Percentiles rank a stretch among this genome's conserved stretches.
These are phyloP conservation scores for Nicotiana obtusifolia DNA, from an alignment of 257 asterid genomes.

Conservation along the genomic window DNA sequence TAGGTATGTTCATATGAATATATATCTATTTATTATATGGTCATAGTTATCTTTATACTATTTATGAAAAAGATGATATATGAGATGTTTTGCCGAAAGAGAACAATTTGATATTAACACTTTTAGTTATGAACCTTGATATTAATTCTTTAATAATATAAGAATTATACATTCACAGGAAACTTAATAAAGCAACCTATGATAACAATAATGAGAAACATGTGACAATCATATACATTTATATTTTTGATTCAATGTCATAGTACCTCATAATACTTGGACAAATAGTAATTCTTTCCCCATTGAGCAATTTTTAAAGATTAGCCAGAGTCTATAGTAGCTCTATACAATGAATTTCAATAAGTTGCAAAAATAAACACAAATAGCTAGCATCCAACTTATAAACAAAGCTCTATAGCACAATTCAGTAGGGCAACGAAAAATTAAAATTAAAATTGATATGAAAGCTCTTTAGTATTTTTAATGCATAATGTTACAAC, in stretches of 20 bases:
- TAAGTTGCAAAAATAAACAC: not conserved
- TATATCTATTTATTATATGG: no score
- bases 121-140: not conserved
- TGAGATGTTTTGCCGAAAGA: not conserved
- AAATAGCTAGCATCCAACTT: not conserved
- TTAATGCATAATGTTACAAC: not conserved
- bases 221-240: not conserved
- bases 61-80: not conserved
- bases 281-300: not conserved
- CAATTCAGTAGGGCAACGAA: not conserved
- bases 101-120: not conserved
- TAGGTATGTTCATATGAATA: no score
- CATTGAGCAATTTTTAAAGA: not conserved
- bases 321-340: not conserved
- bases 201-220: not conserved
- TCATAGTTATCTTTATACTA: no score
- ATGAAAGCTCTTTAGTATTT: no score
- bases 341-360: not conserved
- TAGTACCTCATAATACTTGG: not conserved
- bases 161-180: not conserved
- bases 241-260: not conserved
- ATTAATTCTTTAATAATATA: not conserved
- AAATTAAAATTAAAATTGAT: not conserved
- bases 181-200: not conserved
- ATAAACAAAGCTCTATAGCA: not conserved